phyloP scores from a whole-genome alignment of 2,329 filamentous ascomycete species.

The Cercospora sesami region DNA sequence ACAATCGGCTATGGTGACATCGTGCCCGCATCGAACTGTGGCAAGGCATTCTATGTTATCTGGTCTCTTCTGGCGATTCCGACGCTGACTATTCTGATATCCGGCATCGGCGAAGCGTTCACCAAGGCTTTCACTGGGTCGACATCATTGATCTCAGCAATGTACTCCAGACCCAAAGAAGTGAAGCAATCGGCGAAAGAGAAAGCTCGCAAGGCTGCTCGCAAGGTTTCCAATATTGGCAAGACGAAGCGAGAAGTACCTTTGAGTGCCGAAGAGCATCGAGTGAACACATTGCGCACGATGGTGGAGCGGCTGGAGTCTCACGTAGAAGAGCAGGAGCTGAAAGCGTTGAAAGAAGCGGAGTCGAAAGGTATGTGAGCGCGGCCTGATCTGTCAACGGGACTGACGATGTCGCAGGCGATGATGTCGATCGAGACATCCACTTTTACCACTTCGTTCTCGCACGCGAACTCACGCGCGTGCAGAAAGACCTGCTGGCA shows the following conservation, averaged over 20 bases:
- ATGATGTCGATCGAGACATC: constrained; percentile 49
- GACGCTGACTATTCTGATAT: constrained; percentile 56
- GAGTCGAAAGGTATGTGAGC: constrained; percentile 11
- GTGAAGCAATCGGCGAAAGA: not conserved
- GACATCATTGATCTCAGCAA: constrained; percentile 51
- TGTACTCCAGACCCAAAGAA: not conserved
- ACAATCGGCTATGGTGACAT: constrained; percentile 59
- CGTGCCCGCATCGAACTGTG: constrained; percentile 50
- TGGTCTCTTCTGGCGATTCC: constrained; percentile 58
- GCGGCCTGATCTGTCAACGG: not conserved
- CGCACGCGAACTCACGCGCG: constrained; percentile 45
- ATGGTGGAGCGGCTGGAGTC: constrained; percentile 31
- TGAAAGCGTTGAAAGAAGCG: constrained; percentile 39
- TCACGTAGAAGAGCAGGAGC: constrained; percentile 44
- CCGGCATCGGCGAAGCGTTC: constrained; percentile 57
- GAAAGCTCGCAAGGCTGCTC: not conserved
- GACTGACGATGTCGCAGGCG: constrained; percentile 38
- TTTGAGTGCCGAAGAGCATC: constrained; percentile 26
- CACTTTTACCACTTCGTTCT: constrained; percentile 55
- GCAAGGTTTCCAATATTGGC: not conserved
- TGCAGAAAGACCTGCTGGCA: constrained; percentile 46
- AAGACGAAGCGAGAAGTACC: constrained; percentile 19
- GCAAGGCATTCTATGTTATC: constrained; percentile 58
- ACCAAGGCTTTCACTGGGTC: constrained; percentile 56
- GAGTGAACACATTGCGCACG: constrained; percentile 24